A percentile compares a stretch with the other conserved stretches of the same genome.
Evolutionary conservation across 176 grass and related monocot genomes (phyloP).

Genomic region (Miscanthus lutarioriparius): DNA sequence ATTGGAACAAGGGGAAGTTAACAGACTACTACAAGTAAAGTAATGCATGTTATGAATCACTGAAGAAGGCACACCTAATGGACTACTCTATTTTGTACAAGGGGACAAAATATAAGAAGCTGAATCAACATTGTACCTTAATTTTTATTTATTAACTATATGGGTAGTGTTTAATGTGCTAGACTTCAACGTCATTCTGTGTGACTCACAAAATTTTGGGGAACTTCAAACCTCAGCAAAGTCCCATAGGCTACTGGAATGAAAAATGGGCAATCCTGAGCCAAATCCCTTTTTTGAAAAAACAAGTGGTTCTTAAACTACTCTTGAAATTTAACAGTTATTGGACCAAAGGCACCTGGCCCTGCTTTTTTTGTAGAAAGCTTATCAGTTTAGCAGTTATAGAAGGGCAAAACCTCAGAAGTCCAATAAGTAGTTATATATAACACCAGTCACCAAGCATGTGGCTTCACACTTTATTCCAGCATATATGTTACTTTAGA

Average conservation of each 20-base stretch:
- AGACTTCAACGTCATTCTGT: neutral
- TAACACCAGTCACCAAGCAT: neutral
- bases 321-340: neutral
- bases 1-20: neutral
- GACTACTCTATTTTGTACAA: neutral
- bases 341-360: neutral
- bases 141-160: neutral
- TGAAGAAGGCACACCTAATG: neutral
- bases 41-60: neutral
- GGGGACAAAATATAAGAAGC: neutral
- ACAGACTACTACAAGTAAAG: neutral
- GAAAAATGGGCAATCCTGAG: too few relatives aligned
- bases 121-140: neutral
- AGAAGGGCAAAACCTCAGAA: neutral
- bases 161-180: neutral
- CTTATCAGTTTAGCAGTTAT: neutral
- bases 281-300: too few relatives aligned
- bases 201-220: neutral
- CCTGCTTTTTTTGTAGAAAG: neutral
- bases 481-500: slow-evolving; percentile 3
- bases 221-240: neutral
- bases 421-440: neutral
- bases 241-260: neutral
- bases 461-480: neutral
- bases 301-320: too few relatives aligned